Base-by-base conservation (phyloP, 2,329 filamentous ascomycete species). In the Aureobasidium namibiae region DNA sequence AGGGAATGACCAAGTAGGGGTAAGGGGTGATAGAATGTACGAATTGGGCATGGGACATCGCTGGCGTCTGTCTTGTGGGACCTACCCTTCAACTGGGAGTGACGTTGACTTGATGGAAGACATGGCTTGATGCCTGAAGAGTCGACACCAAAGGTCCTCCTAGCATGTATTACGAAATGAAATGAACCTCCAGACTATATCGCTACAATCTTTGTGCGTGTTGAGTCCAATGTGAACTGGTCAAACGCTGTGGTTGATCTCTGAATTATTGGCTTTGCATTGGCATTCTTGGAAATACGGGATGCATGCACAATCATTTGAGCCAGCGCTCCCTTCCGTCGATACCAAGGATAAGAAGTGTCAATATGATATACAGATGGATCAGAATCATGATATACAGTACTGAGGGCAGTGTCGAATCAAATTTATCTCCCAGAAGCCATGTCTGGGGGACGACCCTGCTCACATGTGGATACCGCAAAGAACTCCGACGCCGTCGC, bases 161-260 rank as follows among this genome's bases (percentile, higher is more conserved):
- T 56, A 39, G 42, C 26, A 48, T 57, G 54, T 57, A 57, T 57
- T 57, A 57, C 54, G 54, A 57, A 57, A 31, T n/a, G 54, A 48
- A 46, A 46, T 10, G 41, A 48, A 57, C 10, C 16, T 31, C 33
- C 2, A 33, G 26, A 23, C 18, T 0, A 36, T 16, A 5, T n/a
- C n/a, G 13, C 26, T 4, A 29, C 9, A 9, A 9, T 29, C 26
- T 29, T 9, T 29, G 26, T 29, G 9, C 9, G 26, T n/a, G n/a
- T n/a, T n/a, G n/a, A n/a, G n/a, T n/a, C n/a, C n/a, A n/a, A n/a
- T n/a, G n/a, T n/a, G n/a, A n/a, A n/a, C n/a, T n/a, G n/a, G n/a
- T n/a, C n/a, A n/a, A n/a, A n/a, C n/a, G n/a, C n/a, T n/a, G n/a
- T n/a, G n/a, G n/a, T n/a, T n/a, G n/a, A n/a, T n/a, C n/a, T n/a